These are phyloP conservation scores for Populus simonii DNA, from an alignment of 345 rosid species.

Conservation along the genomic window DNA sequence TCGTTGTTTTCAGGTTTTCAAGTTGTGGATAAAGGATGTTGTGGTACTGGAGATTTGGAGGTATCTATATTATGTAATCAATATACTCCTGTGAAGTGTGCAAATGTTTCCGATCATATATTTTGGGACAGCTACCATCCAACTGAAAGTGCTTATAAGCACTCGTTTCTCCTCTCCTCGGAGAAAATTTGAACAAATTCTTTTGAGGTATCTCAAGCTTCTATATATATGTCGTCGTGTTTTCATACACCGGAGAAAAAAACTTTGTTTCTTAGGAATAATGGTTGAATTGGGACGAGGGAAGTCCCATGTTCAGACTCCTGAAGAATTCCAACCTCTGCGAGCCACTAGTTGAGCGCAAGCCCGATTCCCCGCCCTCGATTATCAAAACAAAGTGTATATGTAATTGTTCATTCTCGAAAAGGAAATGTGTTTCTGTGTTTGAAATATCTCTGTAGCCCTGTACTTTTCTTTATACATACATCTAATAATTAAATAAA, in stretches of 20 bases:
- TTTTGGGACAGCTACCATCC: conserved; percentile 56
- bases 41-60: conserved; percentile 40
- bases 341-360: background rate
- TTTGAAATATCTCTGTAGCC: too few species aligned
- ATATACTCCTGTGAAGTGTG: conserved; percentile 20
- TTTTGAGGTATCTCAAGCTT: background rate
- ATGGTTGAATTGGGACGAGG: background rate
- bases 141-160: conserved; percentile 31
- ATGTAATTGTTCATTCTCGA: too few species aligned
- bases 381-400: too few species aligned
- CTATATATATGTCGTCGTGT: background rate
- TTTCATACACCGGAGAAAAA: background rate
- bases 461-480: background rate
- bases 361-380: too few species aligned
- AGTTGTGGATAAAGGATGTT: conserved; percentile 40
- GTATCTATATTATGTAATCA: conserved; percentile 23
- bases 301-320: background rate
- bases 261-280: background rate
- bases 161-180: background rate
- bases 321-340: too few species aligned
- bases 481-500: background rate
- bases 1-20: conserved; percentile 35
- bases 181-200: background rate
- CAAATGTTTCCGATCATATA: conserved; percentile 15
- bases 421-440: background rate